These are phyloP conservation scores for Oryza glumipatula DNA, from an alignment of 176 grass and related monocot genomes.

Conservation along the genomic window DNA sequence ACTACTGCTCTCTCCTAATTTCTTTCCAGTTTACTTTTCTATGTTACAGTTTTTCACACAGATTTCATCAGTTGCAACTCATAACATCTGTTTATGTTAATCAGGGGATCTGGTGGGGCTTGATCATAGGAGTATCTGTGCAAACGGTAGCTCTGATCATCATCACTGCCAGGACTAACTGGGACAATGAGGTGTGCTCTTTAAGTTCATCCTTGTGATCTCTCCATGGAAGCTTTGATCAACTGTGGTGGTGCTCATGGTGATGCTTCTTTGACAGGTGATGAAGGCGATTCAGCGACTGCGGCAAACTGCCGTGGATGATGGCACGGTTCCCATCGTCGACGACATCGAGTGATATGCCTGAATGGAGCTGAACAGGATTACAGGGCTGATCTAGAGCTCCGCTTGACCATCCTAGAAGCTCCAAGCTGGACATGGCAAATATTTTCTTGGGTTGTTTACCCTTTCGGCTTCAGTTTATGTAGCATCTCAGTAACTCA, in stretches of 20 bases:
- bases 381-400: neutral
- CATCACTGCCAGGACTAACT: constrained; percentile 75
- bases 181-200: constrained; percentile 65
- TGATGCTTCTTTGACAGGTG: constrained; percentile 37
- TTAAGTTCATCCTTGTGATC: neutral
- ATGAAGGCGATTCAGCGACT: constrained; percentile 52
- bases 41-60: neutral
- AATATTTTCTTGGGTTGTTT: neutral
- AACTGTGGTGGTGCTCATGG: neutral
- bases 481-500: neutral
- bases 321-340: constrained; percentile 22
- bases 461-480: neutral
- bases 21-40: neutral
- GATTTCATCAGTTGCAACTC: neutral
- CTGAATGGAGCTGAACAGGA: neutral
- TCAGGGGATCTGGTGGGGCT: constrained; percentile 91
- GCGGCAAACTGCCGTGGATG: constrained; percentile 35
- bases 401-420: neutral
- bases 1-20: neutral
- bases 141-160: constrained; percentile 69
- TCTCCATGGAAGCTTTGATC: constrained; percentile 14
- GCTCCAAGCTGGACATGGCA: neutral
- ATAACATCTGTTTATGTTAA: neutral
- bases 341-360: constrained; percentile 16
- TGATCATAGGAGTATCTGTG: constrained; percentile 70